Evolutionary conservation across 2,329 filamentous ascomycete genomes (phyloP).

Genomic region (Colletotrichum zoysiae): DNA sequence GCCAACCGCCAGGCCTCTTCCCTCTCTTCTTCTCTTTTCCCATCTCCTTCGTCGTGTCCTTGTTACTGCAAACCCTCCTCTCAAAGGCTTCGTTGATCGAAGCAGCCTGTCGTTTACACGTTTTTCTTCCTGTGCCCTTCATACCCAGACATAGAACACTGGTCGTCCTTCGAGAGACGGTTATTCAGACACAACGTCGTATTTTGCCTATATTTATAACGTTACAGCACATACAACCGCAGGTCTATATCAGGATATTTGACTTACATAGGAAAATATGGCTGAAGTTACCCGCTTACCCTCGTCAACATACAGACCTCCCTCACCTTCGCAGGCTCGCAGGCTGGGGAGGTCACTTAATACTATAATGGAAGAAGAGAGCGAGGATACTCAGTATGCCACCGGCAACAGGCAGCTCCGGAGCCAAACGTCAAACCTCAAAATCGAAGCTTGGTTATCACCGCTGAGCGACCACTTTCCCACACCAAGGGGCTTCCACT

Average conservation of each 20-base stretch:
- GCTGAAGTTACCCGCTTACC: constrained; percentile 58
- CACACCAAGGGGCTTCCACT: constrained; percentile 76
- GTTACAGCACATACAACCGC: constrained; percentile 24
- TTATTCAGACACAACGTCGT: constrained; percentile 26
- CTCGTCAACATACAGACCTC: constrained; percentile 58
- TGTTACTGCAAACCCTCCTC: constrained; percentile 37
- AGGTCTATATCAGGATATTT: constrained; percentile 47
- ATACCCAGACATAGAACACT: constrained; percentile 48
- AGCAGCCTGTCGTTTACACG: constrained; percentile 56
- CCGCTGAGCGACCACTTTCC: constrained; percentile 76
- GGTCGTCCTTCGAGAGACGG: constrained; percentile 50
- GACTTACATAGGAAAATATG: constrained; percentile 56
- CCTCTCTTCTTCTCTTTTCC: constrained; percentile 36
- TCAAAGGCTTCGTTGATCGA: constrained; percentile 60
- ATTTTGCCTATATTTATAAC: constrained; percentile 38
- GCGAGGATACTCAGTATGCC: constrained; percentile 51
- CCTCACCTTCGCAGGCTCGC: constrained; percentile 68
- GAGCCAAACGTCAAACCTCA: constrained; percentile 57
- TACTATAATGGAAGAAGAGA: constrained; percentile 72
- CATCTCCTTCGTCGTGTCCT: constrained; percentile 43
- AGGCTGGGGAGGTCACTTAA: constrained; percentile 68
- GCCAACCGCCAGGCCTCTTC: constrained; percentile 31
- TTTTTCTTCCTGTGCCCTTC: constrained; percentile 43
- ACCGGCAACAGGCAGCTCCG: constrained; percentile 45
- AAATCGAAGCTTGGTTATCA: constrained; percentile 70